Evolutionary conservation across 2,329 filamentous ascomycete species (phyloP).

Genomic region (Venturia carpophila): DNA sequence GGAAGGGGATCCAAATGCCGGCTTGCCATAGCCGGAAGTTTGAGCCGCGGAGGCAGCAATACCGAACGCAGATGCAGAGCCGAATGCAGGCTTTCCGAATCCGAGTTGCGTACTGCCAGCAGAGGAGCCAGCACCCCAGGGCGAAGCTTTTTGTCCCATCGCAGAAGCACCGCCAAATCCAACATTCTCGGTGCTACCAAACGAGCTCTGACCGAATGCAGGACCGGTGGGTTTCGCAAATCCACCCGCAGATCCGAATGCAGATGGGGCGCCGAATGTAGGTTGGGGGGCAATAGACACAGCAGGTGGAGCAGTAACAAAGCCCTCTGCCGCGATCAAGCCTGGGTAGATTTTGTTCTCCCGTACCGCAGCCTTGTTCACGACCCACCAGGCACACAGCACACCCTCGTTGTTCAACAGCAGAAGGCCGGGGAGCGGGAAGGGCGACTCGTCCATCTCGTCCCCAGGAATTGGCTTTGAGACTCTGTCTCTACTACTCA

Average conservation of each 20-base stretch:
- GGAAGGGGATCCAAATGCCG: conserved; percentile 22
- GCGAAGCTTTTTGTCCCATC: conserved; percentile 25
- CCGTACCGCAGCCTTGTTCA: conserved; percentile 80
- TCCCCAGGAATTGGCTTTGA: conserved; percentile 68
- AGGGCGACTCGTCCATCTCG: conserved; percentile 69
- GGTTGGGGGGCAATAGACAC: conserved; percentile 16
- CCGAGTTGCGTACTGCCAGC: conserved; percentile 13
- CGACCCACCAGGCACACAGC: conserved; percentile 79
- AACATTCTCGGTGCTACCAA: conserved; percentile 20
- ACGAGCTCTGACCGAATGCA: conserved; percentile 24
- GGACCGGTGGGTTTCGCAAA: conserved; percentile 21
- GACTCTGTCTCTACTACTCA: conserved; percentile 75
- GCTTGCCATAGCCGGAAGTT: conserved; percentile 20
- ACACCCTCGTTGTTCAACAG: conserved; percentile 84
- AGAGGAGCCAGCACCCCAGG: conserved; percentile 24
- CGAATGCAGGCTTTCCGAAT: conserved; percentile 14
- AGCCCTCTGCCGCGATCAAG: conserved; percentile 33
- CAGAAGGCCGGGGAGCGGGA: conserved; percentile 75
- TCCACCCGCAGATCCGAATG: conserved; percentile 22
- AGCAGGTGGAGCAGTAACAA: conserved; percentile 23
- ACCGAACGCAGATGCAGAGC: conserved; percentile 20
- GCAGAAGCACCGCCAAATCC: conserved; percentile 20
- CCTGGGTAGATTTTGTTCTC: conserved; percentile 66
- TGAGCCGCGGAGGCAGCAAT: conserved; percentile 9
- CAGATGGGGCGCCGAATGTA: conserved; percentile 20